Base-by-base conservation (phyloP, 257 asterid genomes). In the Solanum microdontum region DNA sequence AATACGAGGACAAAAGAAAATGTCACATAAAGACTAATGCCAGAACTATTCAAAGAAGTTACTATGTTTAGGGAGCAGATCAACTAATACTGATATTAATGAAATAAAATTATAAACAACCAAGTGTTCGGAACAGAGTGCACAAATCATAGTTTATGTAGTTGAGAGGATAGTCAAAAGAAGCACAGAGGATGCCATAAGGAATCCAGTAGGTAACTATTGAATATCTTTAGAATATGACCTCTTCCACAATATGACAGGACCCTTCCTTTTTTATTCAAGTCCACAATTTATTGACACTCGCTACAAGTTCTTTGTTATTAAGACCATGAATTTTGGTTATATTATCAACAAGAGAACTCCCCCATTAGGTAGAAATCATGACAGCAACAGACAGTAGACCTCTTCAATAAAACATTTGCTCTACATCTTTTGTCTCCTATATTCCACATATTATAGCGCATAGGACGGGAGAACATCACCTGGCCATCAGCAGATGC, bases 401-500 rank as follows among this genome's bases (percentile, higher is more conserved):
- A 24, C 34, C 58, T 75, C 83, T 75, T 75, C 48, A 79, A 24
- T 79, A 43, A 40, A 79, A 24, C 37, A 43, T 40, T 43, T 80
- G 28, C 7, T 82, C 43, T 48, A 30, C 26, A 32, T 48, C 64
- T 26, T 30, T 32, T 48, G 43, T 19, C 21, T 17, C 70, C 6
- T 19, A 9, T 28, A 4, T 82, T 19, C 43, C 69, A 48, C 6
- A 48, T 48, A 48, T 30, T 48, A 51, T 48, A 48, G 43, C 1
- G 37, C 11, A 17, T 48, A 28, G 11, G 69, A 82, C 9, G 0
- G 60, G 30, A 12, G 17, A 48, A 82, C 40, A 43, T 88, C 86
- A 94, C 98, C 98, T 94, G 97, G 86, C 96, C 93, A 92, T 96
- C 98, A 48, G 98, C 96, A 86, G 96, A 79, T 85, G 96, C 89